phyloP scores from a whole-genome alignment of 495 filamentous ascomycete species.

The Antarctomyces pellizariae region DNA sequence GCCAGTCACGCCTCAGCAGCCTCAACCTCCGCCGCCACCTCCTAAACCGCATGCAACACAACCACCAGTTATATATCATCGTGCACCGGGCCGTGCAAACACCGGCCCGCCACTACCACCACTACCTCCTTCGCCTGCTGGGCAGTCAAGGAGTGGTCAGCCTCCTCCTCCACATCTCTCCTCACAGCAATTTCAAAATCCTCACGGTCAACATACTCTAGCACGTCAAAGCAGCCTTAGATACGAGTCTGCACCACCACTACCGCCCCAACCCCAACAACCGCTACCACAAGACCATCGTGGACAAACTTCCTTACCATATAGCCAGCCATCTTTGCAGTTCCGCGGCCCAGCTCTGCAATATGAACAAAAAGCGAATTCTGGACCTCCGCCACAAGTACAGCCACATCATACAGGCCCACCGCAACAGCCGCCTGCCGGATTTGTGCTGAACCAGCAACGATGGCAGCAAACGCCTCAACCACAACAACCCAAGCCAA shows the following conservation, averaged over 20 bases:
- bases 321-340: too few relatives aligned
- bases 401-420: slow-evolving; percentile 5
- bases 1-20: slow-evolving; percentile 1
- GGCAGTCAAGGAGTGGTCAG: slow-evolving; percentile 2
- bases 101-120: slow-evolving; percentile 19
- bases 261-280: slow-evolving; percentile 12
- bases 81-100: slow-evolving; percentile 2
- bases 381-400: too few relatives aligned
- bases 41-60: slow-evolving; percentile 8
- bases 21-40: slow-evolving; percentile 21
- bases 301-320: too few relatives aligned
- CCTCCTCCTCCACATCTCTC: slow-evolving; percentile 4
- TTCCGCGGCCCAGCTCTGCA: too few relatives aligned
- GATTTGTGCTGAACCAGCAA: too few relatives aligned
- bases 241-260: slow-evolving; percentile 11
- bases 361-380: too few relatives aligned
- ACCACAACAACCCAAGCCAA: slow-evolving; percentile 19
- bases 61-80: neutral
- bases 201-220: slow-evolving; percentile 5
- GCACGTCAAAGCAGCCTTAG: slow-evolving; percentile 8
- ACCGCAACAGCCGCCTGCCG: slow-evolving; percentile 7
- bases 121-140: slow-evolving; percentile 12
- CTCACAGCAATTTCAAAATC: neutral
- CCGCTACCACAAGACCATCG: slow-evolving; percentile 3
- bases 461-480: slow-evolving; percentile 11